Evolutionary conservation across 805 yeast genomes (phyloP), one percentile per base, ranked within the genome.

Genomic region (Lipomyces yamadae): DNA sequence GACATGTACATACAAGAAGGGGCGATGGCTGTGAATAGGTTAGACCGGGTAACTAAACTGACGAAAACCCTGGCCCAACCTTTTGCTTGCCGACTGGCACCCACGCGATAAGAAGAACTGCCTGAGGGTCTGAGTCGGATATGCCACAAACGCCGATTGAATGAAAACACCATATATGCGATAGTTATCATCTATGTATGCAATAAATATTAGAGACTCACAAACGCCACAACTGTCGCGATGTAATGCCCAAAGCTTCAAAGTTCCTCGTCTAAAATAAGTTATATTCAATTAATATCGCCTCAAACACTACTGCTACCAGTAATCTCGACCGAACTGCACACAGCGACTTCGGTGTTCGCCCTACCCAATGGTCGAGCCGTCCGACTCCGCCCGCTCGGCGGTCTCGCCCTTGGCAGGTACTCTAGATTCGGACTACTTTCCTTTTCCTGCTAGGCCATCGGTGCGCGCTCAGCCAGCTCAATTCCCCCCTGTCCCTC

Each of bases 401-500:
- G 52, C 62, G 61, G 57, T 29, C 34, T 32, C 55, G 55, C 55
- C 55, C 15, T 42, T 32, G 55, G 2, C n/a, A 33, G 34, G 34
- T 34, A 33, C 24, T 13, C 24, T n/a, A 29, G 34, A 52, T 52
- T 18, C 62, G 6, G 68, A 64, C 50, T 67, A 63, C 57, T 67
- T 63, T 54, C 70, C 70, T 33, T 67, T 67, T 45, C 70, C 70
- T 53, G n/a, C 64, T 2, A 57, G 70, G 29, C 70, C 70, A 35
- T 48, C 45, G 13, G 33, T 39, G 24, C 56, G 5, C 34, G 18
- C 29, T 24, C 24, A 39, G 29, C 34, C 10, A 6, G 55, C 55
- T 24, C 55, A 52, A 29, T 11, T n/a, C n/a, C 18, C 48, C 24
- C 48, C 8, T 15, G 48, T 15, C n/a, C 18, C 48, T 42, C 18